Evolutionary conservation across 2,329 filamentous ascomycete genomes (phyloP), one percentile per base, ranked within the genome.

Genomic region (Cladosporium sphaerospermum): DNA sequence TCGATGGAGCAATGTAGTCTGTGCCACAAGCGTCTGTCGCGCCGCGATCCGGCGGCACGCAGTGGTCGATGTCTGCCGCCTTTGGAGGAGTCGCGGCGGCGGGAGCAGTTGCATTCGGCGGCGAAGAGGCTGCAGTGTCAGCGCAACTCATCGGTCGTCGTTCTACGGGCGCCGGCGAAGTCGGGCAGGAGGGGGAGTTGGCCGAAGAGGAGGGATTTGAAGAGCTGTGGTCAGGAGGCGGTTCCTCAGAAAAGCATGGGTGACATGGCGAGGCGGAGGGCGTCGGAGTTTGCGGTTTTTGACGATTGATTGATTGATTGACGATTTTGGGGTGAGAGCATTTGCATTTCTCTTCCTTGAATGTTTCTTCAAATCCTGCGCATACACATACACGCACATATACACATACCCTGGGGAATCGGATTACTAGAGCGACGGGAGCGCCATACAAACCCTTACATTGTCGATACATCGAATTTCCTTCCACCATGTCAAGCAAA

Each of bases 1-100:
- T 43, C 45, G 13, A 41, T 53, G 51, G 51, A 53, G 43, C 45
- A 47, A 16, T 53, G 51, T 32, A 47, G 44, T 42, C 44, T 53
- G 28, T 53, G 51, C 32, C 37, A 47, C 28, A 47, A 47, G 16
- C 43, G 45, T 2, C 19, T 53, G 10, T 46, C 43, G 3, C 36
- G 51, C 3, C 18, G 43, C 11, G 51, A 53, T 28, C 48, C 48
- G 3, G 51, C 51, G 2, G 51, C 51, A 18, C 36, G 51, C 2
- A 41, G 44, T 16, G 51, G 51, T 8, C 33, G 51, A 14, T 53
- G 51, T n/a, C 23, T 53, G 18, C 51, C 51, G 11, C 44, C 43
- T 11, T 13, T 42, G 16, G 51, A 46, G 18, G 51, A 53, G 43
- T 46, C 42, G 8, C 16, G 32, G 10, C 48, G 48, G 2, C 16